Evolutionary conservation across 2,329 filamentous ascomycete species (phyloP).

Genomic region (Colletotrichum trifolii): DNA sequence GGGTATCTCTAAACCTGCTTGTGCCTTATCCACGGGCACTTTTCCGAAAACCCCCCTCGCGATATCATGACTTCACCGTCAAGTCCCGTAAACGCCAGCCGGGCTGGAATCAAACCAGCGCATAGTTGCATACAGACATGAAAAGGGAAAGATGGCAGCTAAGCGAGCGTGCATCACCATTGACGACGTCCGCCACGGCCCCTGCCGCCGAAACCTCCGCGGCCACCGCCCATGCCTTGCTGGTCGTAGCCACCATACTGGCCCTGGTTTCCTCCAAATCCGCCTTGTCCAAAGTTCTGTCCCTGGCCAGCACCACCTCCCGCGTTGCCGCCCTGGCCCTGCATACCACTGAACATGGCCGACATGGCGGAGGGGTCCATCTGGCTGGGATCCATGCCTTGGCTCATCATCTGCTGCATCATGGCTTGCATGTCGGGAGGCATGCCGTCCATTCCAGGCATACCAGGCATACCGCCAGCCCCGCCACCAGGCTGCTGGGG

Average conservation of each 20-base stretch:
- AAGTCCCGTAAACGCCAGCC: slow-evolving; percentile 30
- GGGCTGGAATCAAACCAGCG: slow-evolving; percentile 22
- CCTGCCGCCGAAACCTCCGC: slow-evolving; percentile 42
- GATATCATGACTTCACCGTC: slow-evolving; percentile 17
- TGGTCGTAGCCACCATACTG: slow-evolving; percentile 62
- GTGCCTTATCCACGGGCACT: slow-evolving; percentile 23
- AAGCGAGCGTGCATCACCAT: slow-evolving; percentile 8
- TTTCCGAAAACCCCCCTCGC: slow-evolving; percentile 22
- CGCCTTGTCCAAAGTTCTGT: slow-evolving; percentile 62
- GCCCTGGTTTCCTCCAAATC: slow-evolving; percentile 64
- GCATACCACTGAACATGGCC: slow-evolving; percentile 70
- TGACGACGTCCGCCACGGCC: slow-evolving; percentile 46
- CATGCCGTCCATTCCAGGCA: slow-evolving; percentile 72
- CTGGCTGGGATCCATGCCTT: slow-evolving; percentile 73
- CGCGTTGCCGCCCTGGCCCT: slow-evolving; percentile 55
- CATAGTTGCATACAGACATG: slow-evolving; percentile 12
- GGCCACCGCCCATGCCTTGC: slow-evolving; percentile 57
- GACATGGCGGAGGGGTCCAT: slow-evolving; percentile 71
- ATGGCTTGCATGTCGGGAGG: slow-evolving; percentile 74
- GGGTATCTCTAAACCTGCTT: slow-evolving; percentile 37
- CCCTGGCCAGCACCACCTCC: slow-evolving; percentile 61
- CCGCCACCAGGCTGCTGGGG: slow-evolving; percentile 35
- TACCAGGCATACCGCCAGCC: slow-evolving; percentile 55
- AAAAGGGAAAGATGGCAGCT: neutral
- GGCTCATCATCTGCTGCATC: slow-evolving; percentile 77